Percentiles rank a stretch among this genome's conserved stretches.
These are phyloP conservation scores for Eucalyptus regnans DNA, from an alignment of 345 rosid genomes.

Conservation along the genomic window DNA sequence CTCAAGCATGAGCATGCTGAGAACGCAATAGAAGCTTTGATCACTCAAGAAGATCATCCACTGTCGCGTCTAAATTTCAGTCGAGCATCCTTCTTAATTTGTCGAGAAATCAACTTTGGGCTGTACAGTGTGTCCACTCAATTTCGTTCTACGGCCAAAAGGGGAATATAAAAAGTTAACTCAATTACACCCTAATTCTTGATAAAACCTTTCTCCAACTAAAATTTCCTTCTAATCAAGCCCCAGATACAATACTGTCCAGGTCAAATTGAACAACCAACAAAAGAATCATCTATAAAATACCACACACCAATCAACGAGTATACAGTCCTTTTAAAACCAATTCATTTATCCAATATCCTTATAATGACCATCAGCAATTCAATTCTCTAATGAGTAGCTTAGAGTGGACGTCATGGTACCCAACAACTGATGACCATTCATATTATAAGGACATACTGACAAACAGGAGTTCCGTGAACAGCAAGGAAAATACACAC, in stretches of 20 bases:
- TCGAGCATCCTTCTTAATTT: background rate
- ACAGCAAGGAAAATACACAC: background rate
- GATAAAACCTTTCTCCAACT: background rate
- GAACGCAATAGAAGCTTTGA: background rate
- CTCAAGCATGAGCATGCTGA: background rate
- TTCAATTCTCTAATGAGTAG: background rate
- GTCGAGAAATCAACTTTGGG: background rate
- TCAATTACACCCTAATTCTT: background rate
- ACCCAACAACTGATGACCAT: background rate
- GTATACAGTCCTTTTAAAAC: background rate
- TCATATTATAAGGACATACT: background rate
- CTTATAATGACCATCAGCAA: background rate
- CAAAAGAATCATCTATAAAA: background rate
- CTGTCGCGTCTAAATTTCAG: background rate
- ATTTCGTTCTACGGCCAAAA: background rate
- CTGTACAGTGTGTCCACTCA: background rate
- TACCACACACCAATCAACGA: background rate
- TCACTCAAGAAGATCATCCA: background rate
- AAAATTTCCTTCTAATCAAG: background rate
- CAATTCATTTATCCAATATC: background rate
- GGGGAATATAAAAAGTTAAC: background rate
- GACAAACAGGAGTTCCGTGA: background rate
- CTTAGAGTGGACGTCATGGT: background rate
- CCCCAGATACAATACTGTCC: background rate
- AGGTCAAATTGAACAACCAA: background rate